phyloP scores from a whole-genome alignment of 2,329 filamentous ascomycete genomes.

The Monosporascus sp. region DNA sequence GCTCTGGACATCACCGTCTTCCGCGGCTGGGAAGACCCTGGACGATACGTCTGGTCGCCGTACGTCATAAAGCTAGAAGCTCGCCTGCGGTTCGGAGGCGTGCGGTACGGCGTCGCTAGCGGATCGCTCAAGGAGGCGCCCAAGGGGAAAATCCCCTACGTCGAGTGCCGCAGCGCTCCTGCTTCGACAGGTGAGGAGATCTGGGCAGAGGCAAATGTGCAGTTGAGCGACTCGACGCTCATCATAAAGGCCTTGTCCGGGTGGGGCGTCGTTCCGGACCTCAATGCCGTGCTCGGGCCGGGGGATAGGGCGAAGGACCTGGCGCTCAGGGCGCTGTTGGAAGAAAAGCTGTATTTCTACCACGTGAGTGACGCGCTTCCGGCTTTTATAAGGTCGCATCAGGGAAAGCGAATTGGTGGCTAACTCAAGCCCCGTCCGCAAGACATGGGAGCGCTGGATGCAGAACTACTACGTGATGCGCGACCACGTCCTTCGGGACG shows the following conservation, averaged over 20 bases:
- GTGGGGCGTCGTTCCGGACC: slow-evolving; percentile 35
- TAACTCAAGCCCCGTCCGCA: background rate
- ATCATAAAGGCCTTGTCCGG: slow-evolving; percentile 43
- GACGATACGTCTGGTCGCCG: slow-evolving; percentile 51
- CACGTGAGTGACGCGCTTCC: slow-evolving; percentile 27
- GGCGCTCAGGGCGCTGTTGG: slow-evolving; percentile 47
- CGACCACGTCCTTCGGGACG: slow-evolving; percentile 37
- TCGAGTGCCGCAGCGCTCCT: slow-evolving; percentile 27
- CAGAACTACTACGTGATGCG: slow-evolving; percentile 57
- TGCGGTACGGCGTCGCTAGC: slow-evolving; percentile 38
- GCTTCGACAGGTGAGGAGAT: background rate
- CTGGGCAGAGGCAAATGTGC: slow-evolving; percentile 6
- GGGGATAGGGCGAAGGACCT: slow-evolving; percentile 41
- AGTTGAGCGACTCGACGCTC: slow-evolving; percentile 48
- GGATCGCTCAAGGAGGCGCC: slow-evolving; percentile 44
- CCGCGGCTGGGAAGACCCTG: slow-evolving; percentile 40
- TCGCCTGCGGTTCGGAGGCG: slow-evolving; percentile 47
- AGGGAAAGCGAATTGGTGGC: background rate
- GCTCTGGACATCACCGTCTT: slow-evolving; percentile 34
- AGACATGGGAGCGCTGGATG: slow-evolving; percentile 50
- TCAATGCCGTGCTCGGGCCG: slow-evolving; percentile 39
- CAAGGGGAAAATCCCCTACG: slow-evolving; percentile 56
- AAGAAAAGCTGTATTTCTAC: slow-evolving; percentile 57
- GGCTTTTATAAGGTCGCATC: background rate
- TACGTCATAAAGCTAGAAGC: slow-evolving; percentile 59